Base-by-base conservation (phyloP, 2,329 filamentous ascomycete species). In the Lojkania enalia region DNA sequence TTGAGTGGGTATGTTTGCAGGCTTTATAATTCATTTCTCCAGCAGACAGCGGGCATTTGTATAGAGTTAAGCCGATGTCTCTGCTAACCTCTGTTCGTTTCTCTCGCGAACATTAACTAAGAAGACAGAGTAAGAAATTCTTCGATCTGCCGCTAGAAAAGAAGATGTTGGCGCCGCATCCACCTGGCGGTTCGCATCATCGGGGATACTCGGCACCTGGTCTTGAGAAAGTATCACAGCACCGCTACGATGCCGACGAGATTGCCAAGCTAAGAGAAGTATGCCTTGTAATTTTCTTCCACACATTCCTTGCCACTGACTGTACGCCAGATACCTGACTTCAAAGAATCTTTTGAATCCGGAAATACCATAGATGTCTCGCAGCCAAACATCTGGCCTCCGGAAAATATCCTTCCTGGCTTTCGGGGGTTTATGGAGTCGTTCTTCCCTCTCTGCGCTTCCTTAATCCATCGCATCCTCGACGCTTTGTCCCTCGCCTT, bases 301-400 rank as follows among this genome's bases (percentile, higher is more conserved):
- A 16, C 16, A 18, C 14, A 9, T 37, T 31, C 18, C 18, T 5
- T 23, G 23, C 18, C 16, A 14, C 3, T 20, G 2, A 4, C 7
- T 18, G 2, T n/a, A 32, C n/a, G n/a, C n/a, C n/a, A 51, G 31
- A 46, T 53, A 7, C 63, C 64, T 0, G 66, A 70, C 40, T 54
- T 50, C 49, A 70, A 71, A 48, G 66, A 70, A 45, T 61, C 54
- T 20, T 70, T 61, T 37, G 65, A 71, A 39, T 54, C 30, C 39
- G 66, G 66, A 6, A 69, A 69, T 42, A 15, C 44, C 3, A 39
- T 49, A 15, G 66, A 69, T 32, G 20, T 29, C 3, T 14, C 46
- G 2, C 66, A 69, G 41, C 66, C 67, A 7, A 75, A 74, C 51
- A 69, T 73, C 40, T 76, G 72, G 72, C 52, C 63, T 0, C 65